phyloP scores from a whole-genome alignment of 2,329 filamentous ascomycete species.

The Aspergillus ruber region DNA sequence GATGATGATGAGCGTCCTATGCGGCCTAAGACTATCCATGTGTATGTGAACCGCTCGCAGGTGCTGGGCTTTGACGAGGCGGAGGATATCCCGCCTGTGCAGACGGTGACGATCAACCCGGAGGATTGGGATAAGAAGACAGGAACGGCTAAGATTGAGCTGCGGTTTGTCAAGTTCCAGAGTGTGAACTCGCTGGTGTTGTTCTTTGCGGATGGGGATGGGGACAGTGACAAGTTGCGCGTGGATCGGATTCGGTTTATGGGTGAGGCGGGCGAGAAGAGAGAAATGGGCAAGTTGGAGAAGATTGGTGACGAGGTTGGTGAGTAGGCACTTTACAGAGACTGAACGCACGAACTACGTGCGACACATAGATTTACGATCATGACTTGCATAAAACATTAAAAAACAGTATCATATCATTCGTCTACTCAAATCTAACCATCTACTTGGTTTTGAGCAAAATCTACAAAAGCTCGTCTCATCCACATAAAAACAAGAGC shows the following conservation, averaged over 20 bases:
- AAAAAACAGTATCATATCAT: neutral
- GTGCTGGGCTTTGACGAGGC: constrained; percentile 94
- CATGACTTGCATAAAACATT: neutral
- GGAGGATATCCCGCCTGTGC: constrained; percentile 74
- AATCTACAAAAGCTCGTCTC: neutral
- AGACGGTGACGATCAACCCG: constrained; percentile 66
- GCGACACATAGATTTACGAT: neutral
- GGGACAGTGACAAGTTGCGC: constrained; percentile 76
- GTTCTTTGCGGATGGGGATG: constrained; percentile 82
- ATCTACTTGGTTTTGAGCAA: neutral
- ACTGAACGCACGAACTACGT: constrained; percentile 2
- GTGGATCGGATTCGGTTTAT: constrained; percentile 60
- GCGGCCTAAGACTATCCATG: constrained; percentile 72
- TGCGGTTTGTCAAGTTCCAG: constrained; percentile 97
- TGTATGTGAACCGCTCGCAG: constrained; percentile 83
- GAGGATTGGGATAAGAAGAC: constrained; percentile 72
- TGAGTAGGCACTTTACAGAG: constrained; percentile 39
- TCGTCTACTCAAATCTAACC: neutral
- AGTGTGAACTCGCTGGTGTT: constrained; percentile 80
- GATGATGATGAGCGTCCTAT: constrained; percentile 70
- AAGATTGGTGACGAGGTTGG: constrained; percentile 77
- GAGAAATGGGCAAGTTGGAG: constrained; percentile 88
- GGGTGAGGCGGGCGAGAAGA: constrained; percentile 85
- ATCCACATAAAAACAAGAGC: constrained; percentile 1
- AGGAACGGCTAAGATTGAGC: constrained; percentile 62